Evolutionary conservation across 371 early-diverging fungal species (phyloP).

Genomic region (Apophysomyces variabilis): DNA sequence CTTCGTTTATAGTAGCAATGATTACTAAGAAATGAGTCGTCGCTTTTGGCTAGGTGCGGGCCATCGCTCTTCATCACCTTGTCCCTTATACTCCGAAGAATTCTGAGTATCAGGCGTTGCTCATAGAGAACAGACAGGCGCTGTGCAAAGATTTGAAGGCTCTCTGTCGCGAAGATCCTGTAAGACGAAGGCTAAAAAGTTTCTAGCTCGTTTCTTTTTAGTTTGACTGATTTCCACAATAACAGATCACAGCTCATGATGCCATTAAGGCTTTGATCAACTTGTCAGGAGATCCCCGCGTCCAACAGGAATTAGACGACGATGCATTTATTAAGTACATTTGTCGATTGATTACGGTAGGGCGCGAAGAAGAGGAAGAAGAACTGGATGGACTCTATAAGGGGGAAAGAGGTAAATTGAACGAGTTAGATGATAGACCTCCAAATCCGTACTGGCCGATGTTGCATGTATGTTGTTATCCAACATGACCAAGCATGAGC

Average conservation of each 20-base stretch:
- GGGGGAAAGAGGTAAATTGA: no score
- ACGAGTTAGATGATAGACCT: conserved; percentile 36
- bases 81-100: conserved; percentile 71
- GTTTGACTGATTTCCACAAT: neutral
- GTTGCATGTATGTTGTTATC: conserved; percentile 91
- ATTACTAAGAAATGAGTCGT: neutral
- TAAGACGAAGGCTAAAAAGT: conserved; percentile 25
- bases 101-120: conserved; percentile 64
- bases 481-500: conserved; percentile 83
- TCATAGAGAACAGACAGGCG: conserved; percentile 61
- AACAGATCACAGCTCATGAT: conserved; percentile 81
- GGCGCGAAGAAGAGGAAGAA: conserved; percentile 10
- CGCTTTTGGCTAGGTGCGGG: conserved; percentile 61
- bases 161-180: conserved; percentile 72
- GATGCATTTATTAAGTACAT: conserved; percentile 69
- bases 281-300: conserved; percentile 69
- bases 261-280: conserved; percentile 85
- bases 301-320: conserved; percentile 67
- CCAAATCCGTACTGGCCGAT: conserved; percentile 71
- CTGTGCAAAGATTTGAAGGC: conserved; percentile 73
- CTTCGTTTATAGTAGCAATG: no score
- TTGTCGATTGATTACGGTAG: conserved; percentile 70
- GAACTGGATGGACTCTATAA: neutral
- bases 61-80: conserved; percentile 81
- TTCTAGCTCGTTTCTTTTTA: no score